A percentile compares a stretch with the other conserved stretches of the same genome.
Evolutionary conservation across 2,329 filamentous ascomycete species (phyloP).

Genomic region (Rutstroemia sp.): DNA sequence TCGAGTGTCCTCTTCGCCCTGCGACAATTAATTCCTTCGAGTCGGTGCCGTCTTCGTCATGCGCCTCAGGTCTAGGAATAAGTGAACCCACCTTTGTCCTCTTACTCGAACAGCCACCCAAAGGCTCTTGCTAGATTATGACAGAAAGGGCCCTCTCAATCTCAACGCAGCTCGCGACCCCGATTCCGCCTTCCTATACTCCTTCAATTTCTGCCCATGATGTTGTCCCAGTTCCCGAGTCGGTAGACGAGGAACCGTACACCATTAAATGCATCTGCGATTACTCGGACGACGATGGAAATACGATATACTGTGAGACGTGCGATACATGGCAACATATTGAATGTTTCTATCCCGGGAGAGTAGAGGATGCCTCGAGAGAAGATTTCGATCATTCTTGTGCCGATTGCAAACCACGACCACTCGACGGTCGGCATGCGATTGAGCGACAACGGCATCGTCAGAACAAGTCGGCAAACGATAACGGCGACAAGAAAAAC

Average conservation of each 20-base stretch:
- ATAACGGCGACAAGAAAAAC: constrained; percentile 57
- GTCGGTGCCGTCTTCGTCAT: constrained; percentile 32
- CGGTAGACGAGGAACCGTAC: constrained; percentile 69
- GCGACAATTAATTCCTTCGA: constrained; percentile 26
- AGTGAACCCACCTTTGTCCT: constrained; percentile 30
- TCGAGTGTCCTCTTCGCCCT: constrained; percentile 19
- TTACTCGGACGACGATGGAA: constrained; percentile 91
- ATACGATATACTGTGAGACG: constrained; percentile 90
- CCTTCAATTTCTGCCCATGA: constrained; percentile 21
- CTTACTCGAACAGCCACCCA: constrained; percentile 27
- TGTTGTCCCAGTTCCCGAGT: constrained; percentile 35
- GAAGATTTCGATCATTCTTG: constrained; percentile 76
- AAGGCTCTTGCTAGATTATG: constrained; percentile 33
- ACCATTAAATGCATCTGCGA: constrained; percentile 98
- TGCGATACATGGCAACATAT: constrained; percentile 99
- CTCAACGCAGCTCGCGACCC: constrained; percentile 31
- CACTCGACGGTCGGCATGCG: constrained; percentile 66
- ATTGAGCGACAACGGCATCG: constrained; percentile 64
- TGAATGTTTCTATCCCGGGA: constrained; percentile 81
- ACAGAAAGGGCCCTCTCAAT: constrained; percentile 32
- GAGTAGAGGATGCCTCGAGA: constrained; percentile 64
- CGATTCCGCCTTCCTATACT: constrained; percentile 21
- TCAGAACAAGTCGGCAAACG: constrained; percentile 40
- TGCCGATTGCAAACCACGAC: constrained; percentile 76
- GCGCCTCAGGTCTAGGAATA: constrained; percentile 30